A percentile compares a stretch with the other conserved stretches of the same genome.
Conservation (phyloP, 1,284 basidiomycete genomes). For the Lentinus polychrous region DNA sequence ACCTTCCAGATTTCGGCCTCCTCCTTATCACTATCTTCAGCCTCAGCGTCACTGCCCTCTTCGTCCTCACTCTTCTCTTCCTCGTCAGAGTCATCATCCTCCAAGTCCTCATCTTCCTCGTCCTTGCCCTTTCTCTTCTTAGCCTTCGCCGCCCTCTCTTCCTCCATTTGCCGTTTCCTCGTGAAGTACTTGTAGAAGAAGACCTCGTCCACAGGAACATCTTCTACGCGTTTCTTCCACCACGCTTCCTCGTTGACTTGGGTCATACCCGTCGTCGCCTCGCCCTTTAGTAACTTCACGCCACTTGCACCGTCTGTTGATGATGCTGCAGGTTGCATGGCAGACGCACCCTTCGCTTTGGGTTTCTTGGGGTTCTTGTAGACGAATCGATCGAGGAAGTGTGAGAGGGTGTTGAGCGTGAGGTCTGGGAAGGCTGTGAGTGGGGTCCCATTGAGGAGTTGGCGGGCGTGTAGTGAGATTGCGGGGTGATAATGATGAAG, state of each 20-base stretch:
- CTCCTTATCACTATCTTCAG: conserved; percentile 41
- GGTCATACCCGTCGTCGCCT: conserved; percentile 34
- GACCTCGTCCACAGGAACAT: conserved; percentile 87
- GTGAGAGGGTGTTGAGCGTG: conserved; percentile 86
- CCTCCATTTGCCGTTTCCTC: conserved; percentile 50
- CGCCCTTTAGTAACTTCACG: conserved; percentile 72
- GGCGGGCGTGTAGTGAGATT: conserved; percentile 79
- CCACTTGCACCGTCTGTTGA: conserved; percentile 49
- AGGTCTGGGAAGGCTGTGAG: conserved; percentile 85
- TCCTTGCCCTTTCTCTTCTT: conserved; percentile 35
- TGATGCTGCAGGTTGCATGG: conserved; percentile 92
- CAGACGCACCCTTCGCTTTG: conserved; percentile 70
- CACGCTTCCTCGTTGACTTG: conserved; percentile 79
- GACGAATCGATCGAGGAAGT: conserved; percentile 56
- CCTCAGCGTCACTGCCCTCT: conserved; percentile 15
- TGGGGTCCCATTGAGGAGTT: conserved; percentile 67
- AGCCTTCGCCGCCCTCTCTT: conserved; percentile 40
- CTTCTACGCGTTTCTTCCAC: conserved; percentile 64
- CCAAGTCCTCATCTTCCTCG: conserved; percentile 20
- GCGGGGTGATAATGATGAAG: conserved; percentile 90
- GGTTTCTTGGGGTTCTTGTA: conserved; percentile 95
- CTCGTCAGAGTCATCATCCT: conserved; percentile 20
- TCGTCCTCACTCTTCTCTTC: conserved; percentile 20
- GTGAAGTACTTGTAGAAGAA: conserved; percentile 65
- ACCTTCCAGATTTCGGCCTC: conserved; percentile 85